Evolutionary conservation across 768 basidiomycete species (phyloP).

Genomic region (Mycena maculata): DNA sequence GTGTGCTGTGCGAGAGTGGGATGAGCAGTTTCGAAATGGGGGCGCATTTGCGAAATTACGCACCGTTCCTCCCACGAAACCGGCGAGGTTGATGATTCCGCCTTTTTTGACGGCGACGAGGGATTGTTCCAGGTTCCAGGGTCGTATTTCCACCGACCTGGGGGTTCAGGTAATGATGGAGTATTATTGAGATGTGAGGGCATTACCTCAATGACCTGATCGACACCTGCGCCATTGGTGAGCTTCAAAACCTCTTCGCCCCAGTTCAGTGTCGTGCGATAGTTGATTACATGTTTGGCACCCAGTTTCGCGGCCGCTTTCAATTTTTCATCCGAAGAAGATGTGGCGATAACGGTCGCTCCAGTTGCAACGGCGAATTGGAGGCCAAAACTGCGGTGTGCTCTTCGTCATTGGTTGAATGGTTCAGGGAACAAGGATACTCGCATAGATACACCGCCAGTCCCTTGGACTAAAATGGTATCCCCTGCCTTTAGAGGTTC

Average conservation of each 20-base stretch:
- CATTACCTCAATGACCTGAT: slow-evolving; percentile 31
- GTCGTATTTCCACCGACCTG: too few species aligned
- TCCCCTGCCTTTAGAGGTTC: slow-evolving; percentile 68
- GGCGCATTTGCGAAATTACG: too few species aligned
- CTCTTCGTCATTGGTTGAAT: too few species aligned
- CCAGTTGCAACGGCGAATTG: slow-evolving; percentile 61
- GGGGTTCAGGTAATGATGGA: too few species aligned
- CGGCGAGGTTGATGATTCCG: too few species aligned
- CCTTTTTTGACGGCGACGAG: too few species aligned
- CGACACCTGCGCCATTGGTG: slow-evolving; percentile 31
- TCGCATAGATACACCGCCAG: slow-evolving; percentile 67
- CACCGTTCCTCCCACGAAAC: too few species aligned
- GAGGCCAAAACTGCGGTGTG: slow-evolving; percentile 48
- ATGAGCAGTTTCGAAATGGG: too few species aligned
- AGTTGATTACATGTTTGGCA: slow-evolving; percentile 59
- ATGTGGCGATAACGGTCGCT: slow-evolving; percentile 57
- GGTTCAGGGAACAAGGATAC: too few species aligned
- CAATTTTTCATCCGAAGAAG: slow-evolving; percentile 61
- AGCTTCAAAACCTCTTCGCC: slow-evolving; percentile 56
- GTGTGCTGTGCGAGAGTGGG: too few species aligned
- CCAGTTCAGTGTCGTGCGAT: slow-evolving; percentile 60
- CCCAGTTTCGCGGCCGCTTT: slow-evolving; percentile 52
- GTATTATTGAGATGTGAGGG: too few species aligned
- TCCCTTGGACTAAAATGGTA: slow-evolving; percentile 65
- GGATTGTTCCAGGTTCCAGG: too few species aligned